Conservation (phyloP, 129 eudicot genomes). For the Chrysanthemum lavandulifolium region DNA sequence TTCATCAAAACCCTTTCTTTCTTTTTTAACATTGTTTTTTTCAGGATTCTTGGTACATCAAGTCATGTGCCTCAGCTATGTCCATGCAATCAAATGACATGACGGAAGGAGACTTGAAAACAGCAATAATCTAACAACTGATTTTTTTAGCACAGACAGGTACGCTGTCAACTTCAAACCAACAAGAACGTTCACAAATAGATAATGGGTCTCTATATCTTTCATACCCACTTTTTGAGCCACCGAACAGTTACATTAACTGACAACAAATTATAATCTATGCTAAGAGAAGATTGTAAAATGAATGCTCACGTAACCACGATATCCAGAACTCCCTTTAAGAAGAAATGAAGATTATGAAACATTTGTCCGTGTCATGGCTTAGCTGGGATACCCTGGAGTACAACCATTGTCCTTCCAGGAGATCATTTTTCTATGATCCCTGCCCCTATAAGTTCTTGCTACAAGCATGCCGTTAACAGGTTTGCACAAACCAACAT, state of each 20-base stretch:
- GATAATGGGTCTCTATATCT: background rate
- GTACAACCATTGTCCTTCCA: conserved; percentile 81
- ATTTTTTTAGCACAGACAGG: background rate
- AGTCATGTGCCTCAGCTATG: background rate
- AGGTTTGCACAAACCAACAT: conserved; percentile 83
- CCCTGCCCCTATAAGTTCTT: conserved; percentile 83
- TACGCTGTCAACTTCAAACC: background rate
- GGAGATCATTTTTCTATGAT: conserved; percentile 86
- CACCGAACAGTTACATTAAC: background rate
- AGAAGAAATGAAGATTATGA: no score
- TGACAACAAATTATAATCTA: background rate
- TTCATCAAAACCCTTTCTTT: no score
- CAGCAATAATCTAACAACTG: background rate
- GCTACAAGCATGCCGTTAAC: conserved; percentile 58
- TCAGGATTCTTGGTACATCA: no score
- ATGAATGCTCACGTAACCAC: background rate
- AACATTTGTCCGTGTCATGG: no score
- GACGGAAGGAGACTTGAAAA: no score
- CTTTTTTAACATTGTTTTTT: no score
- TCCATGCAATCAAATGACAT: background rate
- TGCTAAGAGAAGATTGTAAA: background rate
- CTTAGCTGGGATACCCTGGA: conserved; percentile 73
- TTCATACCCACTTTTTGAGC: background rate
- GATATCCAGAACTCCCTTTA: no score
- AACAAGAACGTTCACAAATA: background rate